These are phyloP conservation scores for Calocybe gangraenosa DNA, from an alignment of 768 basidiomycete species.

Conservation along the genomic window DNA sequence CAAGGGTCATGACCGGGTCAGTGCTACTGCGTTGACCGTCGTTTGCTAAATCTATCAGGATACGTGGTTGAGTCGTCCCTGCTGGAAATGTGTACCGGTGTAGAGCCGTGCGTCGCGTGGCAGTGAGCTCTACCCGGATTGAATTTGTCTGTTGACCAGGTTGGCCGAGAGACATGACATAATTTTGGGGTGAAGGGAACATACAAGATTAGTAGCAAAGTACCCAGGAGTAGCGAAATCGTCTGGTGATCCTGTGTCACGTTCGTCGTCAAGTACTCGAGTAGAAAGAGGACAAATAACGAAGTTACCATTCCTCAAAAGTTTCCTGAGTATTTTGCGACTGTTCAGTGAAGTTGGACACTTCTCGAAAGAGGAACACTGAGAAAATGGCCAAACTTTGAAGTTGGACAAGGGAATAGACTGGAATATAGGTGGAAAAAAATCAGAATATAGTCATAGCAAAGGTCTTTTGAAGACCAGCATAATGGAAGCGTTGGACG, in stretches of 20 bases:
- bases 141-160: conserved; percentile 38
- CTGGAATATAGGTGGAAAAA: conserved; percentile 19
- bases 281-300: not conserved
- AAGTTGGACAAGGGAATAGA: conserved; percentile 55
- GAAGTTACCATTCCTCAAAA: conserved; percentile 44
- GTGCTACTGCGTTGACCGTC: conserved; percentile 54
- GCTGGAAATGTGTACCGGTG: conserved; percentile 57
- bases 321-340: conserved; percentile 44
- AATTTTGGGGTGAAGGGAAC: not conserved
- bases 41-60: conserved; percentile 59
- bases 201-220: conserved; percentile 56
- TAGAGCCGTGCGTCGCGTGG: conserved; percentile 54
- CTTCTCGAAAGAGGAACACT: conserved; percentile 48
- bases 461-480: not conserved
- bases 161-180: not conserved
- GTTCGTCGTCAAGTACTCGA: too few species aligned
- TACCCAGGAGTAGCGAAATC: conserved; percentile 65
- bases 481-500: too few species aligned
- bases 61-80: conserved; percentile 42
- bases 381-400: conserved; percentile 52
- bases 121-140: conserved; percentile 55
- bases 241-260: conserved; percentile 44
- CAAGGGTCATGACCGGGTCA: conserved; percentile 42
- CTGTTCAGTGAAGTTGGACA: conserved; percentile 44
- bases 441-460: not conserved